Percentiles rank a stretch among this genome's conserved stretches.
These are phyloP conservation scores for Blastocystis sp. DNA, from an alignment of 352 stramenopile species.

Conservation along the genomic window DNA sequence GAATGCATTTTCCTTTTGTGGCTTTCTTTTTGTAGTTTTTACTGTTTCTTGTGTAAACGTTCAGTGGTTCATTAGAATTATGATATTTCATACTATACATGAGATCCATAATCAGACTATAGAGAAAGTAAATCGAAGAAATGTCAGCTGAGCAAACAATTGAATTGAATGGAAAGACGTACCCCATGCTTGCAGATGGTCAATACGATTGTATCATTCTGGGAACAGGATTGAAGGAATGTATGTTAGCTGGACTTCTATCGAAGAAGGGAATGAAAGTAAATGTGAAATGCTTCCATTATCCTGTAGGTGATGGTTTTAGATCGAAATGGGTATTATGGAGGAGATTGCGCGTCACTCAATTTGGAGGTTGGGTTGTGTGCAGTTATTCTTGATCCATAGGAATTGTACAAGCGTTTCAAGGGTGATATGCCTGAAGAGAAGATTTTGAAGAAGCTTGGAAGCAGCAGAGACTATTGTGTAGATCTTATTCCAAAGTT, in stretches of 20 bases:
- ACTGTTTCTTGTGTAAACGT: constrained; percentile 9
- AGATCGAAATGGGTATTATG: constrained; percentile 97
- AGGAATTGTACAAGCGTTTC: constrained; percentile 73
- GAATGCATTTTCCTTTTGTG: no score
- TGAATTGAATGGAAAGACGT: constrained; percentile 53
- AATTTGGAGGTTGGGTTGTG: constrained; percentile 19
- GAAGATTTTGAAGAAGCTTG: constrained; percentile 73
- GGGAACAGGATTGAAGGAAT: constrained; percentile 98
- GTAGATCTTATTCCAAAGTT: constrained; percentile 99
- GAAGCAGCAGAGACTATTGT: constrained; percentile 96
- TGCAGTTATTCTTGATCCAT: constrained; percentile 84
- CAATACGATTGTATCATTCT: constrained; percentile 99
- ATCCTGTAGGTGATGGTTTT: constrained; percentile 75
- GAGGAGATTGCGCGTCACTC: constrained; percentile 82
- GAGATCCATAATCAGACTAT: neutral
- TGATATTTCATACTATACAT: neutral
- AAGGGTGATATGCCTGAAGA: constrained; percentile 68
- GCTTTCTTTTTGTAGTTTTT: constrained; percentile 65
- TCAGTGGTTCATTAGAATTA: neutral
- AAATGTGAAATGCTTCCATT: neutral
- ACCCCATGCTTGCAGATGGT: constrained; percentile 82
- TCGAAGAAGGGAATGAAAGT: constrained; percentile 83
- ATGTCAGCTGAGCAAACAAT: constrained; percentile 45
- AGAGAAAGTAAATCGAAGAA: neutral
- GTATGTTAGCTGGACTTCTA: constrained; percentile 91